Evolutionary conservation across 306 rosid species (phyloP).

Genomic region (Astragalus membranaceus): DNA sequence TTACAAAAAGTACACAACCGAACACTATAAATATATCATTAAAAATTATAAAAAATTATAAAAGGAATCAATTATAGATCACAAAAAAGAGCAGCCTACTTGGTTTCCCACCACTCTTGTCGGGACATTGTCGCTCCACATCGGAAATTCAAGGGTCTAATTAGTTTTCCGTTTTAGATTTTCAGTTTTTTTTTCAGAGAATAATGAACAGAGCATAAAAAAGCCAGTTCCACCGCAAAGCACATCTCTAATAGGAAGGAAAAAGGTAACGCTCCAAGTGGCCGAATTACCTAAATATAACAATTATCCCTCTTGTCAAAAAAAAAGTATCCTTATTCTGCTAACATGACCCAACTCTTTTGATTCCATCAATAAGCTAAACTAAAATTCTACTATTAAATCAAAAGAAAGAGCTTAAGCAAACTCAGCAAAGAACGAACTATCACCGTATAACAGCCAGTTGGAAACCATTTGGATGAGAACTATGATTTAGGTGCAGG

Average conservation of each 20-base stretch:
- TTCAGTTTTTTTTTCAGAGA: no score
- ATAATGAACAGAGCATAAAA: not conserved
- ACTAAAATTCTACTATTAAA: slow-evolving; percentile 26
- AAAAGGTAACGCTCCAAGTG: not conserved
- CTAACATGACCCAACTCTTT: slow-evolving; percentile 7
- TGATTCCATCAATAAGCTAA: slow-evolving; percentile 22
- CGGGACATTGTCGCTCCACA: no score
- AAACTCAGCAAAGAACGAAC: slow-evolving; percentile 18
- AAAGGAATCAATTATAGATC: no score
- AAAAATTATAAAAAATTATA: no score
- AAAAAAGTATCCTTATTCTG: no score
- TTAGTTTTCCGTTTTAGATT: no score
- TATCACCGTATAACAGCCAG: slow-evolving; percentile 7
- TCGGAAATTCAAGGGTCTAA: no score
- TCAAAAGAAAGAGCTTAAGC: slow-evolving; percentile 2
- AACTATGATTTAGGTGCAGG: not conserved
- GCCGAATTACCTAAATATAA: slow-evolving; percentile 10
- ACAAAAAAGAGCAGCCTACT: no score
- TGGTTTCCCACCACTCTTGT: no score
- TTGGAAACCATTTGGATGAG: slow-evolving; percentile 13
- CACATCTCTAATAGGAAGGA: not conserved
- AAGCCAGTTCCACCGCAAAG: not conserved
- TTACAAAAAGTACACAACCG: no score
- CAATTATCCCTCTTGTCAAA: slow-evolving; percentile 3
- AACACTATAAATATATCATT: no score